These are phyloP conservation scores for Ophiostoma triangulosporum DNA, from an alignment of 2,329 filamentous ascomycete species.

Conservation along the genomic window DNA sequence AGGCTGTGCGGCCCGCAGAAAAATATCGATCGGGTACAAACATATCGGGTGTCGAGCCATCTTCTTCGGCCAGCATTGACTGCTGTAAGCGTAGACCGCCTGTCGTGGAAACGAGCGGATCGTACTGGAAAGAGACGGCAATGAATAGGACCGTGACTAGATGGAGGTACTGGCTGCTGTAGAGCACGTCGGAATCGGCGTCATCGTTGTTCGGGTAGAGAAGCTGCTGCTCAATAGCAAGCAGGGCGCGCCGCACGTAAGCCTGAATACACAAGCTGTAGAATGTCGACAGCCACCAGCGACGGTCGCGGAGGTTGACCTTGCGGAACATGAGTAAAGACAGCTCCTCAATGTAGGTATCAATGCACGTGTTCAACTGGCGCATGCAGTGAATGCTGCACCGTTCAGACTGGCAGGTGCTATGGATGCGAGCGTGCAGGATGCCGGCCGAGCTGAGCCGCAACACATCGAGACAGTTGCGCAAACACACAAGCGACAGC, in stretches of 20 bases:
- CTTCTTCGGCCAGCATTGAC: constrained; percentile 18
- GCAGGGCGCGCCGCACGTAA: constrained; percentile 19
- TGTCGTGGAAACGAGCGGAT: constrained; percentile 17
- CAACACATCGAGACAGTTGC: constrained; percentile 18
- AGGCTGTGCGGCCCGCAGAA: constrained; percentile 16
- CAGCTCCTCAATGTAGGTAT: constrained; percentile 20
- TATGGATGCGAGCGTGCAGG: constrained; percentile 14
- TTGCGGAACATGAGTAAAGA: constrained; percentile 21
- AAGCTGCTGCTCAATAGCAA: constrained; percentile 19
- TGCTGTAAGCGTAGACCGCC: constrained; percentile 16
- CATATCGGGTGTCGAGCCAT: constrained; percentile 11
- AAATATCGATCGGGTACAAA: constrained; percentile 19
- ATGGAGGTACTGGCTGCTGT: constrained; percentile 19
- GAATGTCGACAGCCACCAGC: constrained; percentile 22
- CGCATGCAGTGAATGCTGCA: constrained; percentile 19
- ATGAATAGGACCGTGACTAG: constrained; percentile 19
- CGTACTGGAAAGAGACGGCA: constrained; percentile 21
- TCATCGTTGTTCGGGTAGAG: constrained; percentile 17
- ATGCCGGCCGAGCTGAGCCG: constrained; percentile 17
- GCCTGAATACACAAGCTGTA: constrained; percentile 22
- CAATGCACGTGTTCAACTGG: constrained; percentile 16
- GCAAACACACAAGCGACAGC: constrained; percentile 18
- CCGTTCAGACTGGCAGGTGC: constrained; percentile 16
- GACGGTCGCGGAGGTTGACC: constrained; percentile 20
- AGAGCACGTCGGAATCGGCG: constrained; percentile 17